Percentiles rank a stretch among this genome's conserved stretches.
phyloP scores from a whole-genome alignment of 768 basidiomycete genomes.

The Dendrothele bispora region DNA sequence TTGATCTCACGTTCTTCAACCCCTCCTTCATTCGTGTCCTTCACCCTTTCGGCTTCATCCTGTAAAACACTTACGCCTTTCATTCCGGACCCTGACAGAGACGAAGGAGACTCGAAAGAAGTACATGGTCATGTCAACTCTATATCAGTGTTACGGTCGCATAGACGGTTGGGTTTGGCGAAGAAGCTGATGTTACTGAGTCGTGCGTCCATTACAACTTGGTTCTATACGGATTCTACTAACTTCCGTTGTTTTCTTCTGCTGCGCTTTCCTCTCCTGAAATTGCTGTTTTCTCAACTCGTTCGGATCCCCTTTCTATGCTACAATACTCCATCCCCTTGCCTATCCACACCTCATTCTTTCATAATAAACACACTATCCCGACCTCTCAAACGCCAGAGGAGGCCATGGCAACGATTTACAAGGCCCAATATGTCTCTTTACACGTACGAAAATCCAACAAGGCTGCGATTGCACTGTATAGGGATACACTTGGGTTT shows the following conservation, averaged over 20 bases:
- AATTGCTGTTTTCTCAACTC: no score
- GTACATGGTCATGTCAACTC: slow-evolving; percentile 94
- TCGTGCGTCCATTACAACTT: no score
- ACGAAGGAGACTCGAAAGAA: slow-evolving; percentile 51
- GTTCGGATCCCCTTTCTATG: no score
- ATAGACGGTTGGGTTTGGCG: slow-evolving; percentile 88
- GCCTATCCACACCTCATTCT: background rate
- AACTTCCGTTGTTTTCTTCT: no score
- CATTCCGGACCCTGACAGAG: slow-evolving; percentile 18
- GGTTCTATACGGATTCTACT: no score
- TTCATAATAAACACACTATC: background rate
- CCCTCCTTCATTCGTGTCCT: no score
- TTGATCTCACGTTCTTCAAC: no score
- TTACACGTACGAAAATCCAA: slow-evolving; percentile 96
- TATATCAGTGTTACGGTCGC: slow-evolving; percentile 89
- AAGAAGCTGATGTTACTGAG: slow-evolving; percentile 93
- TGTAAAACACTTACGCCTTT: no score
- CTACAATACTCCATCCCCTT: background rate
- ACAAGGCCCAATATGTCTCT: slow-evolving; percentile 80
- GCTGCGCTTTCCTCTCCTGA: no score
- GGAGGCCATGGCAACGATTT: slow-evolving; percentile 88
- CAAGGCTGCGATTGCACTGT: slow-evolving; percentile 84
- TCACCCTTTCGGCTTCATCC: no score
- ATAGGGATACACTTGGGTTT: slow-evolving; percentile 89
- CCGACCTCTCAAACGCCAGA: slow-evolving; percentile 45